Base-by-base conservation (phyloP, 106 monocot genomes). In the Triglochin maritima region DNA sequence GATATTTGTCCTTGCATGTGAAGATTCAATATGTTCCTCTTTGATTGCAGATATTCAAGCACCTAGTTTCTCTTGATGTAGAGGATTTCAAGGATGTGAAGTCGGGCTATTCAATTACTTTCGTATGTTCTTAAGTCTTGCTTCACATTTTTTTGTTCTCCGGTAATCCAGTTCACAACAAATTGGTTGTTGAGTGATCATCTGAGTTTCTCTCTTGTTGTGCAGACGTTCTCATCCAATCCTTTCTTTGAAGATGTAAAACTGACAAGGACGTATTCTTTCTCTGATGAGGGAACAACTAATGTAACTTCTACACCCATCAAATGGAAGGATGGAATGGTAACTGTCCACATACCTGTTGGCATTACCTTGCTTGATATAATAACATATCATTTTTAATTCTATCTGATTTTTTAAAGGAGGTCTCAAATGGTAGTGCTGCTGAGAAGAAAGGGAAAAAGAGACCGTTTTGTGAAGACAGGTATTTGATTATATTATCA, bases 261-360 rank as follows among this genome's bases (percentile, higher is more conserved):
- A 58, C 79, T 92, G 53, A 74, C 73, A 53, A 92, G 87, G 76
- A 60, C 82, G 29, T 92, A 79, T 56, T 72, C 82, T 56, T 87
- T 85, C 55, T 73, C 55, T 56, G 87, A 85, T 5, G 92, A 87
- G 56, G 92, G 84, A 64, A 78, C 74, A 42, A 77, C 79, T 43
- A 74, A 70, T 65, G 73, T 86, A 81, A 79, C 81, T 49, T 85
- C 85, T 46, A 84, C 92, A 69, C 61, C 63, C 4, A 92, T 92
- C n/a, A 85, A 76, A 73, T 92, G 92, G 92, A 92, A 92, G 75
- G 82, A 85, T 55, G 92, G 92, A 29, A 79, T 85, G 80, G 92
- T 92, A 75, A 76, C 84, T 3, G 4, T 50, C 16, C 10, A 7
- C 16, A 12, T 49, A 3, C n/a, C 9, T 60, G 53, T 70, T 60